Conservation (phyloP, 208 protist species). For the Trypanosoma cruzi region DNA sequence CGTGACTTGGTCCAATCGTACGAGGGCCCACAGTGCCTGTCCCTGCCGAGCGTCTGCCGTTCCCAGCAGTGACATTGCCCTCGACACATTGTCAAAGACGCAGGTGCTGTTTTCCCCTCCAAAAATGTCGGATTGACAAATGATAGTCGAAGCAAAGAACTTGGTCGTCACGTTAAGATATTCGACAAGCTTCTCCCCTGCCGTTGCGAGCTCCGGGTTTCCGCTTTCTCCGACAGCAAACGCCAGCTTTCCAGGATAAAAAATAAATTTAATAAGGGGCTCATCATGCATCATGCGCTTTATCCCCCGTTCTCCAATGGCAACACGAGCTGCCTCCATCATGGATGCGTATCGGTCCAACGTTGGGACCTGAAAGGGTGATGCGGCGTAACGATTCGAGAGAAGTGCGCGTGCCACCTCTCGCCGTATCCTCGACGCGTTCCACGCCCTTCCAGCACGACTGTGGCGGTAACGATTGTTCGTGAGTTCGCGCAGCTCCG, state of each 20-base stretch:
- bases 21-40: slow-evolving; percentile 21
- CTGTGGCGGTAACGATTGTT: not conserved
- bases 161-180: slow-evolving; percentile 28
- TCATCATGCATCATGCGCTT: slow-evolving; percentile 17
- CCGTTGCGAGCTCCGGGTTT: not conserved
- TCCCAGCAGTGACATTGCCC: not conserved
- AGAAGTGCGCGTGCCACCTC: slow-evolving; percentile 22
- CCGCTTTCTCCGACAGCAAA: slow-evolving; percentile 6
- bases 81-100: slow-evolving; percentile 22
- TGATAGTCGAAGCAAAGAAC: slow-evolving; percentile 1
- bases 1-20: slow-evolving; percentile 15
- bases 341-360: slow-evolving; percentile 23
- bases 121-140: slow-evolving; percentile 8
- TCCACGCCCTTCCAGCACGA: not conserved
- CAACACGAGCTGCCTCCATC: not conserved
- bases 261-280: slow-evolving; percentile 21
- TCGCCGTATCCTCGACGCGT: not conserved
- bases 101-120: slow-evolving; percentile 2
- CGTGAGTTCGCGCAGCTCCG: slow-evolving; percentile 5
- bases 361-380: slow-evolving; percentile 24
- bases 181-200: slow-evolving; percentile 11
- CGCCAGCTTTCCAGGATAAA: slow-evolving; percentile 19
- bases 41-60: too few relatives aligned
- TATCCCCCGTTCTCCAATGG: slow-evolving; percentile 16
- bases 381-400: slow-evolving; percentile 19